Percentiles rank a stretch among this genome's conserved stretches.
phyloP scores from a whole-genome alignment of 78 protist genomes.

The Dictyostelium firmibasis region DNA sequence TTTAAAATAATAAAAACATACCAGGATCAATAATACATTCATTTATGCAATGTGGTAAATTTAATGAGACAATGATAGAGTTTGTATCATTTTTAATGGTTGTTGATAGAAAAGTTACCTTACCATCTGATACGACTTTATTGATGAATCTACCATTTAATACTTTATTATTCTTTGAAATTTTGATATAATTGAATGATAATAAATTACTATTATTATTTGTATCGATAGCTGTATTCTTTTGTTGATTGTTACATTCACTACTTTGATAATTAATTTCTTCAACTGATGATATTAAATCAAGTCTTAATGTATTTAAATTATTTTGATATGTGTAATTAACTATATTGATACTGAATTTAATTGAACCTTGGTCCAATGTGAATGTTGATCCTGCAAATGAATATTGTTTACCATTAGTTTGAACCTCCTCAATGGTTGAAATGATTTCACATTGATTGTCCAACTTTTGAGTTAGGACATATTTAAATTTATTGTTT shows the following conservation, averaged over 20 bases:
- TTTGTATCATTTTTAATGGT: background rate
- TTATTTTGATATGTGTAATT: background rate
- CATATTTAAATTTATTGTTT: background rate
- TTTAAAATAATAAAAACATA: background rate
- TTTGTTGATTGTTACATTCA: background rate
- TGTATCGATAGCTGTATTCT: background rate
- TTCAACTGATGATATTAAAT: background rate
- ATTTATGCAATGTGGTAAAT: background rate
- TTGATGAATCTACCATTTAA: background rate
- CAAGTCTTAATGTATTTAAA: background rate
- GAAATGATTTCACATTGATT: background rate
- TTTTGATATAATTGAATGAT: background rate
- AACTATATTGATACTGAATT: background rate
- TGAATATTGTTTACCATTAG: background rate
- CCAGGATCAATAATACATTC: conserved; percentile 11
- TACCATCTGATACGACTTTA: background rate
- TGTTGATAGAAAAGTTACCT: background rate
- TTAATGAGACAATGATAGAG: background rate
- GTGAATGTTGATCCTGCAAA: background rate
- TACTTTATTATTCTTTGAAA: background rate
- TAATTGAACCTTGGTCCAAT: background rate
- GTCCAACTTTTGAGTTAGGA: background rate
- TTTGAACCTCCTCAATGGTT: background rate
- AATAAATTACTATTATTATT: background rate
- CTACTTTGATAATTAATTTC: background rate